Percentiles rank a stretch among this genome's conserved stretches.
Conservation (phyloP, 192 early-diverging fungal species). For the Podila verticillata region DNA sequence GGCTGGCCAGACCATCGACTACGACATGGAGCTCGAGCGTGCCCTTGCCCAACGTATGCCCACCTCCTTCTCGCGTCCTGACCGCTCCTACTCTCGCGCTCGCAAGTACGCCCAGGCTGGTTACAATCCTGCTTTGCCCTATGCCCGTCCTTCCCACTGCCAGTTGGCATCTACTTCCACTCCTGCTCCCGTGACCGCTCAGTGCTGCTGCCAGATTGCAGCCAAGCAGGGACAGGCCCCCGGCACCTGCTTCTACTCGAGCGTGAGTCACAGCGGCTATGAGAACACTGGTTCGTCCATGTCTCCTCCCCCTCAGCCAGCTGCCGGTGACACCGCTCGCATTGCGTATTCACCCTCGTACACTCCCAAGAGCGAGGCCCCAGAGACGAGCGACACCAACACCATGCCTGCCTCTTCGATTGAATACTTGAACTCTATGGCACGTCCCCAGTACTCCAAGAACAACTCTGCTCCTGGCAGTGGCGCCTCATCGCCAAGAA, state of each 20-base stretch:
- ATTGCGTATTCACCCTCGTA: conserved; percentile 42
- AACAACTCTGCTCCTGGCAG: conserved; percentile 12
- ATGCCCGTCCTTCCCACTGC: conserved; percentile 41
- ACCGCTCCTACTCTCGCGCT: conserved; percentile 38
- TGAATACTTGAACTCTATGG: neutral
- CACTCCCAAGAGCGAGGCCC: conserved; percentile 10
- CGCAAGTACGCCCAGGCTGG: conserved; percentile 51
- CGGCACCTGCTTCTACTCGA: conserved; percentile 37
- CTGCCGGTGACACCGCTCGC: conserved; percentile 6
- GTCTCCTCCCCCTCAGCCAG: conserved; percentile 28
- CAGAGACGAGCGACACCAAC: neutral
- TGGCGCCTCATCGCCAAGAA: conserved; percentile 22
- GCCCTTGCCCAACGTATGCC: conserved; percentile 42
- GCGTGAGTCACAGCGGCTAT: neutral
- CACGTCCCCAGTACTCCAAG: conserved; percentile 11
- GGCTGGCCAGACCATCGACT: conserved; percentile 33
- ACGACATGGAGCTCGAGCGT: conserved; percentile 44
- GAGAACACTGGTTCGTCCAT: conserved; percentile 10
- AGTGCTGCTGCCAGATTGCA: conserved; percentile 47
- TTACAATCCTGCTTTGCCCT: conserved; percentile 35
- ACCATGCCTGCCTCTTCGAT: conserved; percentile 10
- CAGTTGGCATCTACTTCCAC: conserved; percentile 1
- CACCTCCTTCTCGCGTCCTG: conserved; percentile 44
- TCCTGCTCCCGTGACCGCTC: conserved; percentile 9
- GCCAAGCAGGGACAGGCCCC: conserved; percentile 28